Percentiles rank a stretch among this genome's conserved stretches.
These are phyloP conservation scores for Thraustochytrium striatum DNA, from an alignment of 352 stramenopile species.

Conservation along the genomic window DNA sequence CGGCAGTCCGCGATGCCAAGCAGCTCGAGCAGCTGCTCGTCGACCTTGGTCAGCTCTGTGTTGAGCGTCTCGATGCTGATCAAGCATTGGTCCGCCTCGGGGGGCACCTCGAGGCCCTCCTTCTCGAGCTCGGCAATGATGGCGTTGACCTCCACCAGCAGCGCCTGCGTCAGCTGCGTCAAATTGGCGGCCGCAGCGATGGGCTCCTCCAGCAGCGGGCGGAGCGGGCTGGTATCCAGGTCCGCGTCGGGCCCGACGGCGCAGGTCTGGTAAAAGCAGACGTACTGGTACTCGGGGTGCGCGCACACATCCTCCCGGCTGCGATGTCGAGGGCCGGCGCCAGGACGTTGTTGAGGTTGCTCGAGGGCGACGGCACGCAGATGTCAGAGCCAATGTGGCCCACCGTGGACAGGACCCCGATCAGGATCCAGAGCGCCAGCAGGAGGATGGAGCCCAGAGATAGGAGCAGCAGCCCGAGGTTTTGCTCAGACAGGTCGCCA, in stretches of 20 bases:
- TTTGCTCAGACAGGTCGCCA: neutral
- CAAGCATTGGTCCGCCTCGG: neutral
- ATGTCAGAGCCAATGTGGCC: neutral
- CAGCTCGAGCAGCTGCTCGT: neutral
- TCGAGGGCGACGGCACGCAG: constrained; percentile 22
- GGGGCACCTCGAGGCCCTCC: neutral
- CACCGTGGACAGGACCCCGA: neutral
- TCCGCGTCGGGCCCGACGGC: too few relatives aligned
- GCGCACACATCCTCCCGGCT: neutral
- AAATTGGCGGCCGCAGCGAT: neutral
- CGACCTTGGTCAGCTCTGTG: neutral
- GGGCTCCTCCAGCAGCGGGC: neutral
- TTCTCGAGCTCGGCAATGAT: neutral
- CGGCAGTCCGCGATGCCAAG: neutral
- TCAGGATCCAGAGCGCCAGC: constrained; percentile 17
- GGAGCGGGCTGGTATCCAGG: constrained; percentile 16
- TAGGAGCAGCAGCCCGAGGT: constrained; percentile 10
- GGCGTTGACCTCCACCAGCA: neutral
- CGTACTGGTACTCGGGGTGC: neutral
- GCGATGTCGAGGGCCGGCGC: neutral
- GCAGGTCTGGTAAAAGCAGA: constrained; percentile 46
- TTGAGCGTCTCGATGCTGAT: neutral
- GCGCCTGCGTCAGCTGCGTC: neutral
- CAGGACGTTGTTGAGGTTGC: constrained; percentile 7
- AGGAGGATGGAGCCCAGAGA: constrained; percentile 19